Evolutionary conservation across 192 early-diverging fungal genomes (phyloP).

Genomic region (Coemansia biformis): DNA sequence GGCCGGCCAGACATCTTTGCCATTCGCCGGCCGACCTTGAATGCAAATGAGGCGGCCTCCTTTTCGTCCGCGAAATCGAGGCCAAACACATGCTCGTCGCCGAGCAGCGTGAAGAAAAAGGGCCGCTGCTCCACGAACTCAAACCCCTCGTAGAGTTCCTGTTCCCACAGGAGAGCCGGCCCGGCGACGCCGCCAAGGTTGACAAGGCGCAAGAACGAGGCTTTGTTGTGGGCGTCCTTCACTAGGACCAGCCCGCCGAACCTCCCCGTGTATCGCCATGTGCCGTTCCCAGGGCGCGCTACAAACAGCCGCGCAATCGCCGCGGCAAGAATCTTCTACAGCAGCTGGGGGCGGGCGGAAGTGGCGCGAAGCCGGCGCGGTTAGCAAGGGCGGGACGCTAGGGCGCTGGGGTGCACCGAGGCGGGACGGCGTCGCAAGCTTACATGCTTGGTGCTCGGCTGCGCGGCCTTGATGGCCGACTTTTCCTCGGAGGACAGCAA

Average conservation of each 20-base stretch:
- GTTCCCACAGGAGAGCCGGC: constrained; percentile 69
- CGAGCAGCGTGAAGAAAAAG: constrained; percentile 68
- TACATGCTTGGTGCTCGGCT: constrained; percentile 57
- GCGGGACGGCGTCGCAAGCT: constrained; percentile 2
- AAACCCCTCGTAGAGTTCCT: constrained; percentile 72
- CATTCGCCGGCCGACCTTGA: constrained; percentile 51
- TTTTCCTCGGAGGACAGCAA: constrained; percentile 62
- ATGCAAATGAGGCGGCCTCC: constrained; percentile 61
- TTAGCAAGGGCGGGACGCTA: no score
- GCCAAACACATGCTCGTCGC: constrained; percentile 63
- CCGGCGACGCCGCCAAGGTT: constrained; percentile 53
- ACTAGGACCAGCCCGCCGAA: constrained; percentile 67
- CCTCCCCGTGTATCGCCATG: constrained; percentile 65
- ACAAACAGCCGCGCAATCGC: constrained; percentile 72
- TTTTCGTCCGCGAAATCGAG: constrained; percentile 67
- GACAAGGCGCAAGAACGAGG: constrained; percentile 65
- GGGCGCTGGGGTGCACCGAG: no score
- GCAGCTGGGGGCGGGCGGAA: not conserved
- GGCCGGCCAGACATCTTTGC: constrained; percentile 17
- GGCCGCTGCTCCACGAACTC: constrained; percentile 57
- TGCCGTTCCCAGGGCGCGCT: constrained; percentile 58
- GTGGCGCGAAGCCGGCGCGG: no score
- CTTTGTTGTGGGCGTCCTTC: constrained; percentile 58
- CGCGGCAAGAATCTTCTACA: constrained; percentile 73
- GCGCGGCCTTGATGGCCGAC: constrained; percentile 56